Conservation (phyloP, 1,284 basidiomycete species). For the Fomitopsis pinicola region DNA sequence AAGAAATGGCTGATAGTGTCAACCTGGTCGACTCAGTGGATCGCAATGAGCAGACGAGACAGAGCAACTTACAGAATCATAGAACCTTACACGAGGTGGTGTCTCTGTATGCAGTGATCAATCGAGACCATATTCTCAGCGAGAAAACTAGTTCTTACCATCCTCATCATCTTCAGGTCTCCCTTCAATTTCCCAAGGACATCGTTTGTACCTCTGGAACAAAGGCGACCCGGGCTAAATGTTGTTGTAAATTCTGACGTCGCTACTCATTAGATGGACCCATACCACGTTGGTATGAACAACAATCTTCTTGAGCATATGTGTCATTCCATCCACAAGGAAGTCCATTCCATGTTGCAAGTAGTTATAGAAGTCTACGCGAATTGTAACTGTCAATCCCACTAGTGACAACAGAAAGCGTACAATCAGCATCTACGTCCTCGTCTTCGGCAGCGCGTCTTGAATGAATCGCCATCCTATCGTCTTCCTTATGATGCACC, state of each 20-base stretch:
- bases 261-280: background rate
- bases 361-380: slow-evolving; percentile 85
- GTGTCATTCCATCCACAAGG: slow-evolving; percentile 65
- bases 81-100: slow-evolving; percentile 62
- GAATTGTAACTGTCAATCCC: background rate
- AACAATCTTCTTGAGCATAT: slow-evolving; percentile 80
- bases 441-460: slow-evolving; percentile 36
- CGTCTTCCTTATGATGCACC: slow-evolving; percentile 83
- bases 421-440: slow-evolving; percentile 33
- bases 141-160: slow-evolving; percentile 34
- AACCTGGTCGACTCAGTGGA: slow-evolving; percentile 38
- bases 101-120: slow-evolving; percentile 41
- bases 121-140: too few species aligned
- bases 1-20: slow-evolving; percentile 75
- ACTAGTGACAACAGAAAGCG: background rate
- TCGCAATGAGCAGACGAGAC: background rate
- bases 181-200: slow-evolving; percentile 81
- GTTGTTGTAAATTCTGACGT: background rate
- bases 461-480: slow-evolving; percentile 79
- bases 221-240: slow-evolving; percentile 78
- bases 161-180: slow-evolving; percentile 74
- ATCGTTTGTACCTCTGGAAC: slow-evolving; percentile 86
- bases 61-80: slow-evolving; percentile 48
- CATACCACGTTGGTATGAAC: slow-evolving; percentile 83
- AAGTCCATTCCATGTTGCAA: slow-evolving; percentile 87